A percentile compares a stretch with the other conserved stretches of the same genome.
These are phyloP conservation scores for Zymoseptoria brevis DNA, from an alignment of 2,329 filamentous ascomycete species.

Conservation along the genomic window DNA sequence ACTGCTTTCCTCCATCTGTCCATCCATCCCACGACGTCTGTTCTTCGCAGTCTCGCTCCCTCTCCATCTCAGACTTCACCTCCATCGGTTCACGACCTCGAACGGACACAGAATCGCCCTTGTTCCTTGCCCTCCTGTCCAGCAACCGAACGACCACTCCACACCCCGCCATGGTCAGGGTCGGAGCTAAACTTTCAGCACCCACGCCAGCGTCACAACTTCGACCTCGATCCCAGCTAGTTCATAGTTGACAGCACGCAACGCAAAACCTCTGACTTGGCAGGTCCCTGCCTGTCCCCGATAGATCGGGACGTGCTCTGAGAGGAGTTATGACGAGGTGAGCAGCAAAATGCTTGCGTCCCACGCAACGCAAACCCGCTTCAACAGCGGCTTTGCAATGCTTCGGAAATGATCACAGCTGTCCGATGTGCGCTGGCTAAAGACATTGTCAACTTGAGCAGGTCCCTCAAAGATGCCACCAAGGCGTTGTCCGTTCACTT, in stretches of 20 bases:
- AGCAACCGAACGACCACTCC: background rate
- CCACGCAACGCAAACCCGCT: background rate
- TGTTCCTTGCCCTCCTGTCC: background rate
- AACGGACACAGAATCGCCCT: background rate
- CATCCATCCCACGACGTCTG: background rate
- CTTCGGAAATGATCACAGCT: background rate
- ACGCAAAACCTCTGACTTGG: background rate
- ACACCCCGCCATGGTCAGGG: background rate
- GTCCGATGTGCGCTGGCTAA: background rate
- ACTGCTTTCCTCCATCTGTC: background rate
- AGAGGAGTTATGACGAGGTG: background rate
- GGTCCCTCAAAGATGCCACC: slow-evolving; percentile 43
- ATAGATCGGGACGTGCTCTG: background rate
- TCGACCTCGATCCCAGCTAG: background rate
- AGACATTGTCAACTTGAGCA: slow-evolving; percentile 14
- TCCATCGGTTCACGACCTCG: background rate
- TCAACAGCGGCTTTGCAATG: background rate
- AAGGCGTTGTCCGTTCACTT: slow-evolving; percentile 40
- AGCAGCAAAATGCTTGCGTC: background rate
- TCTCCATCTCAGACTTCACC: background rate
- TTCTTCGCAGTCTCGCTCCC: background rate
- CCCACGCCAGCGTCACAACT: background rate
- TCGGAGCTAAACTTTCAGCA: background rate
- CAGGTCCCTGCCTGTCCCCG: background rate
- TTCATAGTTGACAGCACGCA: background rate